Evolutionary conservation across 73 alveolate genomes (phyloP), one percentile per base, ranked within the genome.

Genomic region (Paraurostyla sp.): DNA sequence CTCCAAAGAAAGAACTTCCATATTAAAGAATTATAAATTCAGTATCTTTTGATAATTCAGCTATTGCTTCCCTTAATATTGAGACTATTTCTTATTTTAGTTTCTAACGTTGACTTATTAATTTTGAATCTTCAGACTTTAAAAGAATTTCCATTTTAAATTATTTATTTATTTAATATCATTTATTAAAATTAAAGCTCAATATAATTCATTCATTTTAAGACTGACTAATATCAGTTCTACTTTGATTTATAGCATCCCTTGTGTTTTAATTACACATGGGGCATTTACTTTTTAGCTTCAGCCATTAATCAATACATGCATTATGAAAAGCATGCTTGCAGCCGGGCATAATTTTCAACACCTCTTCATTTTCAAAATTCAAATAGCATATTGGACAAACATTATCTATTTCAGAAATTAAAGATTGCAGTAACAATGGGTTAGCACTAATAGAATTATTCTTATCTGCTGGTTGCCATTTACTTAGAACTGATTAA

Each of bases 231-330:
- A n/a, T n/a, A n/a, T n/a, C n/a, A n/a, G 71, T 56, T 16, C 22
- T 54, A 54, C 23, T 35, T 54, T 18, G 69, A 54, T 35, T 54
- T 54, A 65, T 9, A 65, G 58, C 56, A 13, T 35, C 40, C 23
- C 46, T 32, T 18, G 82, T 25, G 41, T 65, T 65, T 65, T 65
- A 15, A 38, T 65, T 65, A 58, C 82, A 65, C 82, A 65, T 65
- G 2, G 82, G 82, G 25, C 82, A 65, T 65, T 58, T 32, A 38
- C 82, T 65, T 38, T 40, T 65, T 13, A 65, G 56, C 23, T 32
- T 65, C 11, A 65, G 36, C 82, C 82, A 65, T 65, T 65, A 13
- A 65, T 40, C 58, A 65, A 65, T 65, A 22, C 82, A 65, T 7
- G 35, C 82, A 4, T 15, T 36, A 65, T 65, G 82, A 40, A 35